Base-by-base conservation (phyloP, 2,329 filamentous ascomycete genomes). In the Epicoccum nigrum region DNA sequence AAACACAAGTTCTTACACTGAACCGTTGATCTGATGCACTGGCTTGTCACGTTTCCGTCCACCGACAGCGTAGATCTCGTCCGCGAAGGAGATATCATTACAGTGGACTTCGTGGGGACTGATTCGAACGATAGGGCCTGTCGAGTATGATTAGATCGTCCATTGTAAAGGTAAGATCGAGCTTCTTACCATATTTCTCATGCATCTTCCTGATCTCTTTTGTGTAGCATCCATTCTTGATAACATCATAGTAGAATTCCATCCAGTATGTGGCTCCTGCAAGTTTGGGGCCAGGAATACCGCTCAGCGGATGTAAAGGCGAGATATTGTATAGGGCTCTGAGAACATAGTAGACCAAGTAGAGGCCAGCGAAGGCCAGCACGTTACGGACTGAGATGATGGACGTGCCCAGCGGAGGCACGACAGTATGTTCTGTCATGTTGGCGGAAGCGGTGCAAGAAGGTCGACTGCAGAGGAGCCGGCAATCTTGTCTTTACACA, bases 171-270 rank as follows among this genome's bases (percentile, higher is more conserved):
- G 7, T 15, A 7, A 21, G 11, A 9, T 51, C 30, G 6, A 7
- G 15, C 4, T 12, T 15, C 55, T 42, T 45, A 71, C 70, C 69
- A 54, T 75, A 75, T 47, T 60, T 55, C 33, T 66, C 54, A 47
- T 76, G 74, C 64, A 76, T 63, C 39, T 63, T 64, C 11, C 63
- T 54, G 23, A 76, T 71, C 52, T 70, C 58, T 23, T 64, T 69
- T 0, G 63, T 62, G 34, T 68, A 74, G 39, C 65, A 62, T 0
- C 70, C 71, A 11, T 58, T 58, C 21, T 56, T 53, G 13, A 71
- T 37, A 7, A 70, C 61, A 59, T 76, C 72, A 52, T 73, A 64
- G 48, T 73, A 75, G 17, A 70, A 67, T 25, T 75, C 71, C 4
- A 71, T 71, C 45, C 60, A 56, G 20, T 64, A 63, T 1, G 72